These are phyloP conservation scores for Silene conica DNA, from an alignment of 148 eudicot genomes.

Conservation along the genomic window DNA sequence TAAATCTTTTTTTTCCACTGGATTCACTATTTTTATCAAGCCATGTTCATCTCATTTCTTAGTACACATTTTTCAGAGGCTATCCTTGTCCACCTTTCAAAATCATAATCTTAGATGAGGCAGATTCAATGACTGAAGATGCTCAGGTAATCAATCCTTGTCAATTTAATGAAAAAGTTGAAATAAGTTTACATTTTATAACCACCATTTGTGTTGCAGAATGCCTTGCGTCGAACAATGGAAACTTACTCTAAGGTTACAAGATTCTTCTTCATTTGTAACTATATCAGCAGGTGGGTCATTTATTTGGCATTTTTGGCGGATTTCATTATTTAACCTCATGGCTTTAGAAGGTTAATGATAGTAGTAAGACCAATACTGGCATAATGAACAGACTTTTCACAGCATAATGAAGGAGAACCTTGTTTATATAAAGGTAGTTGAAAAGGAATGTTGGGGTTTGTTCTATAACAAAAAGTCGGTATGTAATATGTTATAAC, in stretches of 20 bases:
- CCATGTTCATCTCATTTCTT: not conserved
- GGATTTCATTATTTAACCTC: not conserved
- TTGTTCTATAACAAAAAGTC: not conserved
- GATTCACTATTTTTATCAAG: not conserved
- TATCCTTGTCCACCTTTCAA: constrained; percentile 96
- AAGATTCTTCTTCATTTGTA: constrained; percentile 93
- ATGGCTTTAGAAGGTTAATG: not conserved
- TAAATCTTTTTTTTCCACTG: constrained; percentile 18
- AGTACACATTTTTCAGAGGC: constrained; percentile 34
- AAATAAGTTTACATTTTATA: not conserved
- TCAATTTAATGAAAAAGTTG: not conserved
- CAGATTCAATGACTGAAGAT: constrained; percentile 99
- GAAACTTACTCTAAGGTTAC: constrained; percentile 96
- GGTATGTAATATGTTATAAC: not conserved
- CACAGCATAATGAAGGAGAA: not conserved
- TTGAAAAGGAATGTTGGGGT: not conserved
- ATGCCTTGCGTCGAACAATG: constrained; percentile 96
- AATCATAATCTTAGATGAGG: constrained; percentile 89
- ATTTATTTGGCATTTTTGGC: not conserved
- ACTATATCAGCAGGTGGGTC: constrained; percentile 91
- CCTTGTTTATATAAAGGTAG: not conserved
- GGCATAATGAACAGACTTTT: not conserved
- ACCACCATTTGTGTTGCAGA: constrained; percentile 40
- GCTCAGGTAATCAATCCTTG: constrained; percentile 62
- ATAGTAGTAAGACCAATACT: not conserved